These are phyloP conservation scores for Tricholoma sp. DNA, from an alignment of 768 basidiomycete species.

Conservation along the genomic window DNA sequence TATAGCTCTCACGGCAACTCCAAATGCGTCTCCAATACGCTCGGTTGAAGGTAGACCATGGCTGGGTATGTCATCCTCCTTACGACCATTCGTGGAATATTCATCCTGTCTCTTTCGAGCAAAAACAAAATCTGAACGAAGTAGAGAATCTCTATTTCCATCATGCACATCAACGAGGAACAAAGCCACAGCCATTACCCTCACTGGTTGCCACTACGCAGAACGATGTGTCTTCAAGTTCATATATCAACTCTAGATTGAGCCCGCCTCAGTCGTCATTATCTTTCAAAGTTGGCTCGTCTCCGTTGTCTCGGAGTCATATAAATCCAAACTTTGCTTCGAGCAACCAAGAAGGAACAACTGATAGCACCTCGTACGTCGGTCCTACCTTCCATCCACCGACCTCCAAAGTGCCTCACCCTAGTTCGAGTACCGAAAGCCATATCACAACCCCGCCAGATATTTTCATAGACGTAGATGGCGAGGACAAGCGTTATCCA, in stretches of 20 bases:
- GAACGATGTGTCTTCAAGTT: slow-evolving; percentile 13
- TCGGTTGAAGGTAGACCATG: slow-evolving; percentile 72
- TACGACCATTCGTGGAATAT: neutral
- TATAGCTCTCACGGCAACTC: slow-evolving; percentile 64
- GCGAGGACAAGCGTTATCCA: slow-evolving; percentile 9
- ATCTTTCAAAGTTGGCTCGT: slow-evolving; percentile 20
- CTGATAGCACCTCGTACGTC: neutral
- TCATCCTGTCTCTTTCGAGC: slow-evolving; percentile 32
- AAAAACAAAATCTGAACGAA: slow-evolving; percentile 74
- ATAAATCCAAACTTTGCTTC: slow-evolving; percentile 2
- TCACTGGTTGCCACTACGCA: slow-evolving; percentile 22
- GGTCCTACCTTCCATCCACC: neutral
- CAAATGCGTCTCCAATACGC: slow-evolving; percentile 75
- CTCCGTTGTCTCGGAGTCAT: slow-evolving; percentile 7
- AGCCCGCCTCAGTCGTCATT: slow-evolving; percentile 23
- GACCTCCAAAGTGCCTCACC: neutral
- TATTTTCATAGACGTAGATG: slow-evolving; percentile 11
- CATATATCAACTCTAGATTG: slow-evolving; percentile 1
- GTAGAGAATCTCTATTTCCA: slow-evolving; percentile 82
- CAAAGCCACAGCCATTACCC: slow-evolving; percentile 24
- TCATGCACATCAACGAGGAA: slow-evolving; percentile 50
- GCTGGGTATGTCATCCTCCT: slow-evolving; percentile 52
- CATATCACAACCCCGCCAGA: neutral
- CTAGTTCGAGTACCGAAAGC: neutral
- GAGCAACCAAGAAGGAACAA: slow-evolving; percentile 1